These are phyloP conservation scores for Saturnispora silvae DNA, from an alignment of 805 yeast species.

Conservation along the genomic window DNA sequence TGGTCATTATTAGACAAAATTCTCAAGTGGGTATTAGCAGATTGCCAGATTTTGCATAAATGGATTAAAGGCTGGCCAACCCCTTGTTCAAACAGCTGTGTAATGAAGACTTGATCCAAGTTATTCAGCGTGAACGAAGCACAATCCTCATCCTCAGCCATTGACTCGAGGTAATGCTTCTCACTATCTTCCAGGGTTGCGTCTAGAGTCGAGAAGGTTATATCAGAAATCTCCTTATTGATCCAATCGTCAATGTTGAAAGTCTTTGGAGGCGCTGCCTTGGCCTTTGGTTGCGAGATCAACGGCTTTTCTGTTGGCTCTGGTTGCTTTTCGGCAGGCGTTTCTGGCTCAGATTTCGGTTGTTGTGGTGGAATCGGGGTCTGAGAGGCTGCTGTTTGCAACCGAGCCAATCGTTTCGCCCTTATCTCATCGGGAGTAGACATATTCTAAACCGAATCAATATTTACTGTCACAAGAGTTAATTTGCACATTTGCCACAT, in stretches of 20 bases:
- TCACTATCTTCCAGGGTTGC: constrained; percentile 17
- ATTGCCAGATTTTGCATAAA: constrained; percentile 35
- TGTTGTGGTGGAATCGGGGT: not conserved
- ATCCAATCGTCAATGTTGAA: constrained; percentile 27
- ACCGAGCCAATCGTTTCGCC: constrained; percentile 40
- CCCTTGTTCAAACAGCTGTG: constrained; percentile 46
- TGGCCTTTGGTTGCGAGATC: not conserved
- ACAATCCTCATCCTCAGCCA: constrained; percentile 17
- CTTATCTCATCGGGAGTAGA: constrained; percentile 24
- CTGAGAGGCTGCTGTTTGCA: constrained; percentile 17
- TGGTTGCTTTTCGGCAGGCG: not conserved
- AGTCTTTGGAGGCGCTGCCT: not conserved
- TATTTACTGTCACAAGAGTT: no score
- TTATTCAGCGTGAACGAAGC: constrained; percentile 21
- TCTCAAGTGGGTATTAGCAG: constrained; percentile 33
- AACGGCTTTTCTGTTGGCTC: not conserved
- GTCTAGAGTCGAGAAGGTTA: constrained; percentile 29
- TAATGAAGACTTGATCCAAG: constrained; percentile 45
- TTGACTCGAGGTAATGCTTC: constrained; percentile 17
- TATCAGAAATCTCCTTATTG: constrained; percentile 26
- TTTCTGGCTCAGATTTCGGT: not conserved
- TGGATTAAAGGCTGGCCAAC: constrained; percentile 36
- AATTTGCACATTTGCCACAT: no score
- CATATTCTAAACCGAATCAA: no score
- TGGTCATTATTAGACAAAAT: constrained; percentile 32